Evolutionary conservation across 1,139 yeast genomes (phyloP).

Genomic region (Geotrichum cucujoidarum): DNA sequence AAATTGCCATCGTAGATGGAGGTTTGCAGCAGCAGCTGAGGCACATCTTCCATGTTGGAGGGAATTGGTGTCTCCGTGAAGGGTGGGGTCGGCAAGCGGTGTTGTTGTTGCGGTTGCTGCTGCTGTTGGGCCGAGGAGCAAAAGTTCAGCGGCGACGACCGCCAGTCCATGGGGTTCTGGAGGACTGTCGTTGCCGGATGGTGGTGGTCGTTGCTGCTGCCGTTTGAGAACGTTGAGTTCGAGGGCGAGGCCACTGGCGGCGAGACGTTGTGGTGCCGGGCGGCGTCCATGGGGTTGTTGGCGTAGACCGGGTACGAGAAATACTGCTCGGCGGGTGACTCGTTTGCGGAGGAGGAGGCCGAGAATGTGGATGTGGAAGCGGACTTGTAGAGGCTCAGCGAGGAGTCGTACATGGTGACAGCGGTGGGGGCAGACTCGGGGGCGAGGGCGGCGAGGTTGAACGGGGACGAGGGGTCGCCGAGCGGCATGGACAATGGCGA

Average conservation of each 20-base stretch:
- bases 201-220: background rate
- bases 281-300: no score
- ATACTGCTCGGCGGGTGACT: background rate
- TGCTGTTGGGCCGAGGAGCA: background rate
- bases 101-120: background rate
- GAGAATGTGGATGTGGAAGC: background rate
- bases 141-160: background rate
- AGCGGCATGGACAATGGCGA: background rate
- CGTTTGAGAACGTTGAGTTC: background rate
- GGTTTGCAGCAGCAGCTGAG: conserved; percentile 1
- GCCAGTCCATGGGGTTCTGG: background rate
- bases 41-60: background rate
- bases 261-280: background rate
- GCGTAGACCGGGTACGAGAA: background rate
- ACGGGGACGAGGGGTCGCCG: background rate
- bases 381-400: background rate
- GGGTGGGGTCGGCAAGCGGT: conserved; percentile 1
- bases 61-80: background rate
- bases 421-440: background rate
- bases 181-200: no score
- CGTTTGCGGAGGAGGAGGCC: background rate
- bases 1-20: background rate
- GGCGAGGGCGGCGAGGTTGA: background rate
- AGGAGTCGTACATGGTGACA: background rate
- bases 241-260: background rate